Base-by-base conservation (phyloP, 768 basidiomycete species). In the Rickenella mellea region DNA sequence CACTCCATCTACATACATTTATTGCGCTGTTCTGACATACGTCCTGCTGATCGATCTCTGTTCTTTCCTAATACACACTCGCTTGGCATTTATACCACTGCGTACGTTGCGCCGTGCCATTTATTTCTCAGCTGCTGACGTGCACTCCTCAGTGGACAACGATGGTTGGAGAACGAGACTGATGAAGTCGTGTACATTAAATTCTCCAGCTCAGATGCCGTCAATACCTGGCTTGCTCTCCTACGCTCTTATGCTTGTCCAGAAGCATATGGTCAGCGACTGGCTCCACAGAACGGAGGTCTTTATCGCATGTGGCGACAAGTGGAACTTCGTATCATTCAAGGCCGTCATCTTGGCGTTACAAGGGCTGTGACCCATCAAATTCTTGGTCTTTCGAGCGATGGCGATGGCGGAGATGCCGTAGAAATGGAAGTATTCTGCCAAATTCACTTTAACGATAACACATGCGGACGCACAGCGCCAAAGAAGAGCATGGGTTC, bases 271-370 rank as follows among this genome's bases (percentile, higher is more conserved):
- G 86, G 82, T 26, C 67, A 69, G 49, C 63, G 70, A 55, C 65
- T 69, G 49, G 65, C 66, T 28, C 67, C 74, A 17, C 53, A 60
- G 39, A 79, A 80, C 46, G 83, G 81, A 31, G 87, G 87, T 6
- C 74, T 83, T 9, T 89, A 86, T 60, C 79, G 89, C 42, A 83
- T 91, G 75, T 91, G 85, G 83, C 72, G 90, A 39, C 83, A 85
- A 56, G 70, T 91, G 19, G 77, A 85, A 48, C 64, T 91, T 20
- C 73, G 74, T 24, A 68, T 88, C 42, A 67, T 81, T 28, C 82
- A 86, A 60, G 87, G 78, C 10, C 76, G 86, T 29, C 79, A 80
- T 52, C 65, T 92, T 25, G 83, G 83, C 37, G 68, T 66, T 44
- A 59, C 65, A 31, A 74, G 65, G 14, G 56, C 64, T 3, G 53